Percentiles rank a stretch among this genome's conserved stretches.
Conservation (phyloP, 208 protist species). For the Polymyxa betae region DNA sequence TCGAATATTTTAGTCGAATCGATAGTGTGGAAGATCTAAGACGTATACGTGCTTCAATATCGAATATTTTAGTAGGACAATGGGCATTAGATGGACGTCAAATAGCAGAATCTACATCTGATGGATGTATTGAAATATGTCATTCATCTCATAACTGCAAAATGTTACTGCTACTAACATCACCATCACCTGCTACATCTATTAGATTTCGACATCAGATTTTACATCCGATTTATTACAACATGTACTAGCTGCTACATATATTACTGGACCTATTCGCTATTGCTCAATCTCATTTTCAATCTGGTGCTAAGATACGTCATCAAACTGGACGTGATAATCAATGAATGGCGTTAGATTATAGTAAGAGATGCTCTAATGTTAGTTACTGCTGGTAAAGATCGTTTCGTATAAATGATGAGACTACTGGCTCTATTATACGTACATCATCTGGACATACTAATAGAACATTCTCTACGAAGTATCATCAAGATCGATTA, state of each 20-base stretch:
- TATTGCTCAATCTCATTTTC: background rate
- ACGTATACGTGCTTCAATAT: background rate
- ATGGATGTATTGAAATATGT: constrained; percentile 26
- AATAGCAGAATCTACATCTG: background rate
- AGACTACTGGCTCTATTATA: background rate
- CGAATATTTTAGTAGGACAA: background rate
- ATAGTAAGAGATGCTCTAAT: background rate
- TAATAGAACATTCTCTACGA: background rate
- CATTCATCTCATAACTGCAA: background rate
- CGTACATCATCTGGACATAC: background rate
- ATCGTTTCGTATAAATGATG: background rate
- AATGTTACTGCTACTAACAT: background rate
- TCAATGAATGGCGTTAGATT: background rate
- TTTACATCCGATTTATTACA: background rate
- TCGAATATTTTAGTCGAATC: background rate
- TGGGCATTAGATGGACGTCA: background rate
- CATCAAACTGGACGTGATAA: background rate
- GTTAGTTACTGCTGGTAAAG: background rate
- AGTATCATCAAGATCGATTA: background rate
- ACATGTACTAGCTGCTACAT: background rate
- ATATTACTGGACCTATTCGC: background rate
- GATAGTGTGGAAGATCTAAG: background rate
- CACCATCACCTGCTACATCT: background rate
- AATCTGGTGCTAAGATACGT: background rate
- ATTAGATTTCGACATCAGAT: background rate